These are phyloP conservation scores for Botrytis paeoniae DNA, from an alignment of 2,329 filamentous ascomycete genomes.

Conservation along the genomic window DNA sequence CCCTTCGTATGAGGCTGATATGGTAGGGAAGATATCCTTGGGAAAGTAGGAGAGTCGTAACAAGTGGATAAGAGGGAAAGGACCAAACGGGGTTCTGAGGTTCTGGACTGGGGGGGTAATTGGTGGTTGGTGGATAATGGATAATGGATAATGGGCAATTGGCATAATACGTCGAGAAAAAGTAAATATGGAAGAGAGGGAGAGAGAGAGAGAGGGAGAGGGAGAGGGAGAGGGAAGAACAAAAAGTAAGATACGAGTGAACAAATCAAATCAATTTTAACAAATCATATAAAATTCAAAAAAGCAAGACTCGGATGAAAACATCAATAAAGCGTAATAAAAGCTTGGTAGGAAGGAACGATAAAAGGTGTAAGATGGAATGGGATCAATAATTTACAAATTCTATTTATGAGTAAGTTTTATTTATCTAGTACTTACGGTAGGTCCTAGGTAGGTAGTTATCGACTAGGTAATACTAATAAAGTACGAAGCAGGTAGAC, in stretches of 20 bases:
- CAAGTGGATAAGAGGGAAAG: conserved; percentile 18
- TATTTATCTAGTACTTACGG: not conserved
- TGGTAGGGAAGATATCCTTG: conserved; percentile 8
- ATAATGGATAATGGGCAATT: not conserved
- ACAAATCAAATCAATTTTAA: not conserved
- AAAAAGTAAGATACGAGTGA: no score
- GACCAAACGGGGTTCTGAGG: not conserved
- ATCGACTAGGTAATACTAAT: not conserved
- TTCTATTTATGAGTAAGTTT: not conserved
- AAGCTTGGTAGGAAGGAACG: not conserved
- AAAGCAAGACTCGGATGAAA: not conserved
- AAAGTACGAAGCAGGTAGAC: not conserved
- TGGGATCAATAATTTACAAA: not conserved
- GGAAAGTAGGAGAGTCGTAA: conserved; percentile 12
- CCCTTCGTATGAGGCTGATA: conserved; percentile 20
- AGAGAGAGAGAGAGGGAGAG: not conserved
- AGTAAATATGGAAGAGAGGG: not conserved
- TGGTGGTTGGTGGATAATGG: not conserved
- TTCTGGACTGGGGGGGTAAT: not conserved
- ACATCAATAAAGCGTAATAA: not conserved
- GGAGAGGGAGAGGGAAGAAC: not conserved
- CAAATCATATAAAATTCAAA: not conserved
- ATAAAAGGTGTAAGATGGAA: no score
- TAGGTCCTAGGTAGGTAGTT: not conserved
- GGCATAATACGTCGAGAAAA: not conserved